Evolutionary conservation across 78 protist species (phyloP).

Genomic region (Dictyostelium citrinum): DNA sequence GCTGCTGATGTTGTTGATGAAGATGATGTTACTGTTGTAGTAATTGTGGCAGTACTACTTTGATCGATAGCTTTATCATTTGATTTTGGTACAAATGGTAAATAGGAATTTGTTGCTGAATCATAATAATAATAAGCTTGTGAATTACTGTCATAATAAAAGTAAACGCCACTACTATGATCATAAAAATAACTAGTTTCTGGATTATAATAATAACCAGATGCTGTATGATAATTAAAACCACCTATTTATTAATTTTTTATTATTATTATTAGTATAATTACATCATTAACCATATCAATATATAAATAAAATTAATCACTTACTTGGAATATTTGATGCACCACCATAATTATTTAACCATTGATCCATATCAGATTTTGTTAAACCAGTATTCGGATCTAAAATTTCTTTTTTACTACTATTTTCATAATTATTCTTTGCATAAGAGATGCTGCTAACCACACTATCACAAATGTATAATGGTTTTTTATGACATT

Average conservation of each 20-base stretch:
- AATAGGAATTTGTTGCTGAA: background rate
- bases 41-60: background rate
- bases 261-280: background rate
- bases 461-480: background rate
- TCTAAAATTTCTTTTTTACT: background rate
- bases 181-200: slow-evolving; percentile 35
- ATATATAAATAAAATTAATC: too few species aligned
- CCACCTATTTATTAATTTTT: slow-evolving; percentile 13
- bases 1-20: background rate
- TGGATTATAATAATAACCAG: slow-evolving; percentile 49
- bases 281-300: too few species aligned
- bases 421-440: background rate
- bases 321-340: background rate
- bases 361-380: slow-evolving; percentile 39
- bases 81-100: slow-evolving; percentile 13
- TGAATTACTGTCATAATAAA: slow-evolving; percentile 28
- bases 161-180: background rate
- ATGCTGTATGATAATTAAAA: background rate
- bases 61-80: background rate
- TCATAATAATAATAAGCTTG: slow-evolving; percentile 31
- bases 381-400: background rate
- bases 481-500: background rate
- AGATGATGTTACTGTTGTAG: background rate
- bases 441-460: background rate
- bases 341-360: slow-evolving; percentile 17